Evolutionary conservation across 2,329 filamentous ascomycete genomes (phyloP).

Genomic region (Aureobasidium vineae): DNA sequence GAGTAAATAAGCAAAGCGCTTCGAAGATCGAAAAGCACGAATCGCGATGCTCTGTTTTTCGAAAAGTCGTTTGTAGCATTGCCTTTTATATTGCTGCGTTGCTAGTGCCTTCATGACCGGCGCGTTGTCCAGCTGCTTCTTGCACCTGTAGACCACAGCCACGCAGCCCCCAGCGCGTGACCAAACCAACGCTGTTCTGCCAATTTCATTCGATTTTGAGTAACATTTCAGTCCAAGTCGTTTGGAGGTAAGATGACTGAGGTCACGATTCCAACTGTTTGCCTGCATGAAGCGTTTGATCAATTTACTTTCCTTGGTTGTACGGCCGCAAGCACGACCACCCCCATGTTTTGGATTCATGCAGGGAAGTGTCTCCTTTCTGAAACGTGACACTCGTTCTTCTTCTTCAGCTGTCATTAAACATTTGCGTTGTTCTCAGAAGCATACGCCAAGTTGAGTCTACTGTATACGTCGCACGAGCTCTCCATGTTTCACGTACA

Average conservation of each 20-base stretch:
- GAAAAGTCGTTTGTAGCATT: neutral
- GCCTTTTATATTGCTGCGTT: neutral
- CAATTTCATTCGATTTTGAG: neutral
- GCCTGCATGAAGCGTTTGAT: neutral
- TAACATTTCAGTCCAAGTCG: neutral
- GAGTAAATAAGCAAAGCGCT: constrained; percentile 3
- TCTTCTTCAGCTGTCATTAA: neutral
- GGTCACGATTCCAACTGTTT: neutral
- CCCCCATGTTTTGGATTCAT: constrained; percentile 10
- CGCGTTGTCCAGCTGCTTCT: neutral
- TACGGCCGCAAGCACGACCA: neutral
- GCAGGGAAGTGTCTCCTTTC: neutral
- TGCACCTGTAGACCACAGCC: constrained; percentile 8
- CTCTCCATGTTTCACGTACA: neutral
- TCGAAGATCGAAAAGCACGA: neutral
- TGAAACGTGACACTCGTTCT: constrained; percentile 1
- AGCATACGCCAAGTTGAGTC: too few relatives aligned
- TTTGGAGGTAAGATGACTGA: constrained; percentile 1
- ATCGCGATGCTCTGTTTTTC: neutral
- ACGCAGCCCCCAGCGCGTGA: constrained; percentile 1
- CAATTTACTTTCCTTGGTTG: neutral
- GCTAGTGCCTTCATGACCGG: neutral
- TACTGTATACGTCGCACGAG: neutral
- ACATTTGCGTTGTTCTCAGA: neutral
- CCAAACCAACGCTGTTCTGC: neutral